Base-by-base conservation (phyloP, 352 stramenopile genomes). In the Lagenidium giganteum region DNA sequence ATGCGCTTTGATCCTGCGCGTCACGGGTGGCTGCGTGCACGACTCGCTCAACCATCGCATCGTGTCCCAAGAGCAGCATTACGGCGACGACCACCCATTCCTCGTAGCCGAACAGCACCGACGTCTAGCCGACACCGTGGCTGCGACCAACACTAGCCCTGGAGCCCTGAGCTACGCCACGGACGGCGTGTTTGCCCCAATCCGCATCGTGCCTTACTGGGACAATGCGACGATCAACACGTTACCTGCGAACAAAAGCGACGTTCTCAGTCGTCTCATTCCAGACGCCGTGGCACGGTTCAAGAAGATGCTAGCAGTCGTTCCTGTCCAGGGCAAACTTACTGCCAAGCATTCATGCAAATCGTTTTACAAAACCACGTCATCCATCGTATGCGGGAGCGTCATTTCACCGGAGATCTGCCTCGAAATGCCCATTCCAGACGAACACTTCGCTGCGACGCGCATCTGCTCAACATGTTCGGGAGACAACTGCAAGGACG, bases 381-480 rank as follows among this genome's bases (percentile, higher is more conserved):
- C 77, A 29, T n/a, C n/a, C n/a, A 45, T 49, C 0, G 63, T 79
- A 23, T 93, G 78, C 54, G 62, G 81, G 34, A 75, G 41, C 0
- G 61, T 89, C n/a, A 39, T 83, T 1, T 18, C 52, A 13, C 59
- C 68, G 39, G 71, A 89, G 37, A 63, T 39, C 24, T 93, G 81
- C 28, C 57, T 85, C 1, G 81, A 93, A 36, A 89, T 89, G 73
- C 56, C 55, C 4, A 91, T 91, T 39, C 78, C 78, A 8, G 29
- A 40, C 8, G 44, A 56, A 1, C 78, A 90, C 42, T 93, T 91
- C 35, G 74, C 68, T 11, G 46, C 69, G 1, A 82, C 67, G 0
- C 43, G 49, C 0, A 47, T 45, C 2, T 93, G 81, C 45, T 49
- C 28, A 8, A 68, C 67, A 0, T 92, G 80, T 25, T 35, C 54